Evolutionary conservation across 2,329 filamentous ascomycete genomes (phyloP).

Genomic region (Fusarium nisikadoi): DNA sequence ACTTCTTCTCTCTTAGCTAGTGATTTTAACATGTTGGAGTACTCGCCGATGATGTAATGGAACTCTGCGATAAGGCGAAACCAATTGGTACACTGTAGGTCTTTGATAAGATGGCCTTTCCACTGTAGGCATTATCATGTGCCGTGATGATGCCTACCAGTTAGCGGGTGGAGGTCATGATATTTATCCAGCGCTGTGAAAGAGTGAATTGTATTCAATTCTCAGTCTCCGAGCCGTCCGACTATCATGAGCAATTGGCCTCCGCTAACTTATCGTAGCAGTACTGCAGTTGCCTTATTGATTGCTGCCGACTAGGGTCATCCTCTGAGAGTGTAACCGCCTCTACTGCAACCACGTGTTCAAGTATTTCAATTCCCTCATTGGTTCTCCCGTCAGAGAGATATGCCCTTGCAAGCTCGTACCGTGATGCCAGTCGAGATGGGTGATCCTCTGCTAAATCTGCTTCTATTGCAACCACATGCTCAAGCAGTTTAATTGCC

Average conservation of each 20-base stretch:
- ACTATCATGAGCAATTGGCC: rapidly evolving
- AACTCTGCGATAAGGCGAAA: too few relatives aligned
- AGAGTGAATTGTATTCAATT: rapidly evolving
- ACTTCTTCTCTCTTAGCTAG: too few relatives aligned
- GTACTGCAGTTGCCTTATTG: rapidly evolving
- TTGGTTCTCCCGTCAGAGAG: rapidly evolving
- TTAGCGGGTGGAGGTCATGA: too few relatives aligned
- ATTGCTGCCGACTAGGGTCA: rapidly evolving
- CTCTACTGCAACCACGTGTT: not conserved
- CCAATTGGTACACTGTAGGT: too few relatives aligned
- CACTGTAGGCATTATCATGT: too few relatives aligned
- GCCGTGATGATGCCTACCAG: too few relatives aligned
- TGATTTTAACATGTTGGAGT: too few relatives aligned
- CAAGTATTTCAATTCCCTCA: not conserved
- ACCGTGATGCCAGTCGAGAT: not conserved
- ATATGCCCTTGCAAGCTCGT: rapidly evolving
- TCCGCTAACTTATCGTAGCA: not conserved
- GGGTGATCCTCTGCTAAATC: not conserved
- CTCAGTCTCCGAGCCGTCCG: rapidly evolving
- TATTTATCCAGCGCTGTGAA: too few relatives aligned
- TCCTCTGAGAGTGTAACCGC: rapidly evolving
- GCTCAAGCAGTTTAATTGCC: constrained; percentile 1
- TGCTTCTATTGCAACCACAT: not conserved
- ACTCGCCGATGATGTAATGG: too few relatives aligned
- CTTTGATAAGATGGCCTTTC: too few relatives aligned